Evolutionary conservation across 2,329 filamentous ascomycete genomes (phyloP).

Genomic region (Hypoxylon sp.): DNA sequence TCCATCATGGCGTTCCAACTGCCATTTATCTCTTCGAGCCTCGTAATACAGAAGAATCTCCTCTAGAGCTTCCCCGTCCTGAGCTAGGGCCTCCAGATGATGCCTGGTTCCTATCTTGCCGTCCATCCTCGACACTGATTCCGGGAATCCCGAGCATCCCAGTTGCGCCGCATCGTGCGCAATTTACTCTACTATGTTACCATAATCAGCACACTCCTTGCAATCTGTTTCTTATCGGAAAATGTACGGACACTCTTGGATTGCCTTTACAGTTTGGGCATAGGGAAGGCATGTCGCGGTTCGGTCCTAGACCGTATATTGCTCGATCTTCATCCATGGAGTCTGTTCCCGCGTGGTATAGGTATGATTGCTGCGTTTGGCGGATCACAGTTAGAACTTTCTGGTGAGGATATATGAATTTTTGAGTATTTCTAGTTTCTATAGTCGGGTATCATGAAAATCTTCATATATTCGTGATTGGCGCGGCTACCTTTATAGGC

Average conservation of each 20-base stretch:
- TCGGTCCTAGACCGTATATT: constrained; percentile 35
- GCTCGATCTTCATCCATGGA: constrained; percentile 34
- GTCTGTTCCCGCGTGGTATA: constrained; percentile 22
- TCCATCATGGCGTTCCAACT: not conserved
- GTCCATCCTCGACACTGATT: constrained; percentile 16
- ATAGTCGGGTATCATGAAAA: not conserved
- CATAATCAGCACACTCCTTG: constrained; percentile 6
- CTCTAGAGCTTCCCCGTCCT: constrained; percentile 34
- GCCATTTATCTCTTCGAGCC: constrained; percentile 22
- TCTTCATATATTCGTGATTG: not conserved
- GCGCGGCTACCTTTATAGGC: constrained; percentile 3
- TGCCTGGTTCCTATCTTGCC: constrained; percentile 24
- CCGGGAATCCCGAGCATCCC: constrained; percentile 38
- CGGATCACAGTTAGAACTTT: constrained; percentile 14
- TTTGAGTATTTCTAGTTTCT: not conserved
- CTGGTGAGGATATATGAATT: not conserved
- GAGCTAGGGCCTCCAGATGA: constrained; percentile 37
- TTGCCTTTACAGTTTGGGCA: constrained; percentile 42
- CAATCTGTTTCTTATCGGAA: accelerated
- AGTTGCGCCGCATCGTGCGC: constrained; percentile 34
- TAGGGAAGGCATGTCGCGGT: constrained; percentile 40
- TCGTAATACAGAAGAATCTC: constrained; percentile 26
- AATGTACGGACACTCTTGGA: constrained; percentile 35
- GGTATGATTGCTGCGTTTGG: constrained; percentile 26
- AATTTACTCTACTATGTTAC: constrained; percentile 28